These are phyloP conservation scores for Pistacia integerrima DNA, from an alignment of 345 rosid genomes.

Conservation along the genomic window DNA sequence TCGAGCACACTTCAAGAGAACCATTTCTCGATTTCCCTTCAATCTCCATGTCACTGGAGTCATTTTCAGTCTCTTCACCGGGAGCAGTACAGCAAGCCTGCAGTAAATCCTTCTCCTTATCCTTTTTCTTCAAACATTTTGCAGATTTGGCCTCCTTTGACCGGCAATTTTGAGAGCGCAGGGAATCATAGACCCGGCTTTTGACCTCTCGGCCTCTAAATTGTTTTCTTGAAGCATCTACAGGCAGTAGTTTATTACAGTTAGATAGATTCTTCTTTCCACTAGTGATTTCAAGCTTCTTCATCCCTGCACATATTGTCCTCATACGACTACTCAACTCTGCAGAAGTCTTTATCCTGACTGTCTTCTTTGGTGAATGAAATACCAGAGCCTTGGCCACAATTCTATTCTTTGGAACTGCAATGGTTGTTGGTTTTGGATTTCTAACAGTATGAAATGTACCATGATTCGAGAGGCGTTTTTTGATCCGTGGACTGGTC, in stretches of 20 bases:
- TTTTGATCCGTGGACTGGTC: constrained; percentile 59
- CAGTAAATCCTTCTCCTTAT: constrained; percentile 23
- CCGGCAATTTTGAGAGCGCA: constrained; percentile 39
- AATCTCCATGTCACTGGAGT: constrained; percentile 36
- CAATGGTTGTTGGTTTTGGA: constrained; percentile 39
- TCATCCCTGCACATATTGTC: constrained; percentile 59
- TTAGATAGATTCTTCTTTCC: constrained; percentile 44
- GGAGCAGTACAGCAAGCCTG: constrained; percentile 18
- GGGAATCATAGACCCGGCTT: constrained; percentile 83
- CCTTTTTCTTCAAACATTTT: constrained; percentile 39
- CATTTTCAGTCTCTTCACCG: constrained; percentile 29
- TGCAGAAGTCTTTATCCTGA: constrained; percentile 50
- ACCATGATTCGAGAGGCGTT: constrained; percentile 48
- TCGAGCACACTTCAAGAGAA: constrained; percentile 24
- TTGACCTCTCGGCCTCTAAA: constrained; percentile 71
- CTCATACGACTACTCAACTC: constrained; percentile 51
- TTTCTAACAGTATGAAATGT: constrained; percentile 66
- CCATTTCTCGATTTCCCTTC: constrained; percentile 35
- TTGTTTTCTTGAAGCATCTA: constrained; percentile 46
- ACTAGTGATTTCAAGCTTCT: constrained; percentile 62
- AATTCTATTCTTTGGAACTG: constrained; percentile 41
- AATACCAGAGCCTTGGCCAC: constrained; percentile 73
- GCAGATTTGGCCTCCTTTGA: constrained; percentile 33
- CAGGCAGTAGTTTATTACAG: constrained; percentile 27
- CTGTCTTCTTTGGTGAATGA: constrained; percentile 77